Evolutionary conservation across 202 grass and related monocot species (phyloP).

Genomic region (Schoenoplectus tabernaemontani): DNA sequence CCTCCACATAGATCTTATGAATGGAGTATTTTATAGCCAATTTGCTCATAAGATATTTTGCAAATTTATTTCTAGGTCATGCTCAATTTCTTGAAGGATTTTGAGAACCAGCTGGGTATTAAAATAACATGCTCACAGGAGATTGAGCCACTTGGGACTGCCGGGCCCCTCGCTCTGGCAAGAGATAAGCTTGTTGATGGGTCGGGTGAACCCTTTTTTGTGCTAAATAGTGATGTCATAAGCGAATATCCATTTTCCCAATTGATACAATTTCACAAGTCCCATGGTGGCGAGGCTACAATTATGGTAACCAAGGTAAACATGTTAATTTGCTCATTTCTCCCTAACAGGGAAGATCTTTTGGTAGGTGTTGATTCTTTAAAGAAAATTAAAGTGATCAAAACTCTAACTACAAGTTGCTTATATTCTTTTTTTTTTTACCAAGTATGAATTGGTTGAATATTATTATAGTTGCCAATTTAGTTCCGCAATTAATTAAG

Average conservation of each 20-base stretch:
- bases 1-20: not conserved
- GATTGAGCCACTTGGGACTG: slow-evolving; percentile 30
- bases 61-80: slow-evolving; percentile 18
- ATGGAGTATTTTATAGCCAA: not conserved
- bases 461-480: not conserved
- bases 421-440: not conserved
- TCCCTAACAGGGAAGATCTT: not conserved
- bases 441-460: not conserved
- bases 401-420: not conserved
- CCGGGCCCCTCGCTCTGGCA: slow-evolving; percentile 32
- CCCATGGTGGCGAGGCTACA: slow-evolving; percentile 29
- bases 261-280: slow-evolving; percentile 37
- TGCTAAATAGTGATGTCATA: slow-evolving; percentile 32
- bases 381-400: not conserved
- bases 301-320: slow-evolving; percentile 39
- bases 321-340: not conserved
- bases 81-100: slow-evolving; percentile 36
- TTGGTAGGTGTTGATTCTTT: not conserved
- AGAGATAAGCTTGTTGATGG: slow-evolving; percentile 28
- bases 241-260: slow-evolving; percentile 37
- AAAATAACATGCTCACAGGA: slow-evolving; percentile 50
- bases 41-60: not conserved
- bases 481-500: not conserved
- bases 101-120: slow-evolving; percentile 15
- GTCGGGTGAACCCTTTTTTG: slow-evolving; percentile 33